Conservation (phyloP, 1,284 basidiomycete species). For the Ganoderma multipileum region DNA sequence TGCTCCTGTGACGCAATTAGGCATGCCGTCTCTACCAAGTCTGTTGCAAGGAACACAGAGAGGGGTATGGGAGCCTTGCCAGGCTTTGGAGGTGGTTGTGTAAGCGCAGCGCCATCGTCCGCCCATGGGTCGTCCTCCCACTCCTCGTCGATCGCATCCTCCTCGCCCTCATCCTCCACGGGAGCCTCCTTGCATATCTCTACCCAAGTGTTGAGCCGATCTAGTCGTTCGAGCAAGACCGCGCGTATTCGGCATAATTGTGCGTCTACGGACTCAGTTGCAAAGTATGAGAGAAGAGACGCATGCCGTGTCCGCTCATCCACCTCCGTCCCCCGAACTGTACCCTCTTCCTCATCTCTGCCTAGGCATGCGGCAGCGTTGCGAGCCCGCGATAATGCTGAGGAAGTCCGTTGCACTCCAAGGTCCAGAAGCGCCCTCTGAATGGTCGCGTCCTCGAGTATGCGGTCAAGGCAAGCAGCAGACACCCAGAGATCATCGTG, state of each 20-base stretch:
- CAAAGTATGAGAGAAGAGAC: constrained; percentile 58
- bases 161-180: constrained; percentile 31
- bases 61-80: constrained; percentile 58
- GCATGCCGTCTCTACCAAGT: constrained; percentile 66
- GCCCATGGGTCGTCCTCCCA: constrained; percentile 89
- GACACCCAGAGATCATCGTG: constrained; percentile 77
- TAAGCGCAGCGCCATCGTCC: constrained; percentile 45
- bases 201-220: constrained; percentile 71
- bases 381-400: constrained; percentile 55
- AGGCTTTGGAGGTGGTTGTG: constrained; percentile 30
- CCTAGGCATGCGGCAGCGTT: constrained; percentile 38
- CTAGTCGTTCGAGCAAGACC: constrained; percentile 65
- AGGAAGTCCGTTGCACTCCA: constrained; percentile 64
- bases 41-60: constrained; percentile 65
- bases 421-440: constrained; percentile 66
- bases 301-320: constrained; percentile 31
- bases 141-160: constrained; percentile 53
- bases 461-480: constrained; percentile 73
- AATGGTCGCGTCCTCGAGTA: constrained; percentile 61
- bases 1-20: constrained; percentile 69
- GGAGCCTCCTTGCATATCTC: constrained; percentile 58
- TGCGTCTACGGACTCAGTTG: constrained; percentile 59
- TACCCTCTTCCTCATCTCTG: constrained; percentile 37
- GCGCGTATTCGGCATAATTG: constrained; percentile 68
- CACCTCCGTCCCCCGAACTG: neutral